These are phyloP conservation scores for Penicillium vulpinum DNA, from an alignment of 2,329 filamentous ascomycete genomes.

Conservation along the genomic window DNA sequence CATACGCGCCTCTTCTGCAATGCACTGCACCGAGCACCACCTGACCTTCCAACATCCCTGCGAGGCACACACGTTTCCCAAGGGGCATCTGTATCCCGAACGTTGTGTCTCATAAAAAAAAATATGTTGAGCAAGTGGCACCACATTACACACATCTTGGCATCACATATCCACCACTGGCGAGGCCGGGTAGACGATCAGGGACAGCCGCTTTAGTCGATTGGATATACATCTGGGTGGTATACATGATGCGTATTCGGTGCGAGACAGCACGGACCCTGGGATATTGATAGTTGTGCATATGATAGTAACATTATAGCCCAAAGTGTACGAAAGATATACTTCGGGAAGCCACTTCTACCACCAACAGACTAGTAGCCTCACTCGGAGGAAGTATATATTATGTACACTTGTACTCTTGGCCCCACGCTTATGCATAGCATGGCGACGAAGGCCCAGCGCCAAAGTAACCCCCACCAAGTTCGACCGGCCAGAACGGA, in stretches of 20 bases:
- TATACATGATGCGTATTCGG: slow-evolving; percentile 1
- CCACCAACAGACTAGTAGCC: neutral
- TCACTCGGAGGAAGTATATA: neutral
- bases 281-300: neutral
- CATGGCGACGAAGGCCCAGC: slow-evolving; percentile 16
- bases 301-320: neutral
- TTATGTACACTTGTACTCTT: slow-evolving; percentile 4
- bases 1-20: slow-evolving; percentile 12
- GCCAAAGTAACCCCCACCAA: slow-evolving; percentile 3
- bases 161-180: neutral
- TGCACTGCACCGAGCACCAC: slow-evolving; percentile 22
- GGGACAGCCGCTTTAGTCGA: slow-evolving; percentile 10
- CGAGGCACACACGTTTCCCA: slow-evolving; percentile 13
- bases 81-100: slow-evolving; percentile 6
- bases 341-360: neutral
- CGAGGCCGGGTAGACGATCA: slow-evolving; percentile 3
- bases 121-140: slow-evolving; percentile 2
- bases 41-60: slow-evolving; percentile 19
- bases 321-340: neutral
- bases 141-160: slow-evolving; percentile 1
- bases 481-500: slow-evolving; percentile 8
- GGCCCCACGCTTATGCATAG: slow-evolving; percentile 23
- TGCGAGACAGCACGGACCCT: slow-evolving; percentile 4
- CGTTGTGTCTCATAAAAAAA: neutral
- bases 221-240: neutral